A percentile compares a stretch with the other conserved stretches of the same genome.
phyloP scores from a whole-genome alignment of 306 rosid species.

The Malus sieversii region DNA sequence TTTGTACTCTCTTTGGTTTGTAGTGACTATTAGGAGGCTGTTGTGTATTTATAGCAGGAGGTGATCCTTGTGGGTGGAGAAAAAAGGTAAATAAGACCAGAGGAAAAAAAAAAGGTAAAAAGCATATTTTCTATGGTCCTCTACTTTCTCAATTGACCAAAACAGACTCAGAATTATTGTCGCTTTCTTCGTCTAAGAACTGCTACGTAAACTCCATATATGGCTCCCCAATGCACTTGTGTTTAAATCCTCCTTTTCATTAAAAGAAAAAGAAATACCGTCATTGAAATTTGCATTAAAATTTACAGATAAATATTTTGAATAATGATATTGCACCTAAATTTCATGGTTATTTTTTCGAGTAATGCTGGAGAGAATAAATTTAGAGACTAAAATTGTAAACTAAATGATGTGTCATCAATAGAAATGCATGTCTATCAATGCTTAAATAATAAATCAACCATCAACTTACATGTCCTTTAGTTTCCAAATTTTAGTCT shows the following conservation, averaged over 20 bases:
- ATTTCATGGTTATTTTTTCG: not conserved
- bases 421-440: no score
- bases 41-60: conserved; percentile 32
- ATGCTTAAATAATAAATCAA: no score
- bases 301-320: not conserved
- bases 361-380: no score
- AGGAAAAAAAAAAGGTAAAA: not conserved
- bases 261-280: no score
- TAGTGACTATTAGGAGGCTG: not conserved
- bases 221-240: no score
- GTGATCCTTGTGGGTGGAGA: conserved; percentile 20
- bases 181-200: not conserved
- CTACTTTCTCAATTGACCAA: conserved; percentile 19
- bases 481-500: no score
- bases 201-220: not conserved
- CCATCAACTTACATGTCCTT: no score
- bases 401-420: no score
- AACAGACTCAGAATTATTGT: not conserved
- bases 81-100: not conserved
- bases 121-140: conserved; percentile 36
- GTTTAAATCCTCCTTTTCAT: no score
- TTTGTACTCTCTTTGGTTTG: conserved; percentile 16
- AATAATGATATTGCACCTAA: not conserved
- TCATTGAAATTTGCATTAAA: not conserved
- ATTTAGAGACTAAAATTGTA: no score